phyloP scores from a whole-genome alignment of 2,329 filamentous ascomycete genomes.

The Dothideomycetidae sp. region DNA sequence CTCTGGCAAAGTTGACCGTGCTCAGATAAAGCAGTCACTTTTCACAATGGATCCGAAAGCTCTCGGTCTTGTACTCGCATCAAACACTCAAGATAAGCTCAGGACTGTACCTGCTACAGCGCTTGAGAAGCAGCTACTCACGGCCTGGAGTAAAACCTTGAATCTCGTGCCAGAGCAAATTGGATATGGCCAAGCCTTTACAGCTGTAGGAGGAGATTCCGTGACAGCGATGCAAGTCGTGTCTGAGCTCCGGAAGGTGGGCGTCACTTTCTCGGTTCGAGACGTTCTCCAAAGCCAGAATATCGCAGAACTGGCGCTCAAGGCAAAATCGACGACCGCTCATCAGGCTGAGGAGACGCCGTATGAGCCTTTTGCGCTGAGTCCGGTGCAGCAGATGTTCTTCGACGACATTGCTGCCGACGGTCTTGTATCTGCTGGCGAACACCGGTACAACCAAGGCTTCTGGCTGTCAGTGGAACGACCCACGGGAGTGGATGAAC shows the following conservation, averaged over 20 bases:
- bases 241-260: slow-evolving; percentile 1
- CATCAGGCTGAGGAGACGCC: neutral
- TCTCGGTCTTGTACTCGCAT: slow-evolving; percentile 10
- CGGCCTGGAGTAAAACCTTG: slow-evolving; percentile 8
- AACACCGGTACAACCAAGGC: slow-evolving; percentile 9
- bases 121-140: slow-evolving; percentile 5
- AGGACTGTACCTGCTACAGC: slow-evolving; percentile 33
- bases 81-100: neutral
- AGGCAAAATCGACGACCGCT: neutral
- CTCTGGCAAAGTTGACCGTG: slow-evolving; percentile 30
- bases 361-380: neutral
- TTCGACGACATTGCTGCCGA: slow-evolving; percentile 1
- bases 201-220: slow-evolving; percentile 33
- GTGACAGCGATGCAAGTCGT: slow-evolving; percentile 29
- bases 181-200: slow-evolving; percentile 30
- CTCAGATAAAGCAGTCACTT: slow-evolving; percentile 12
- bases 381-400: slow-evolving; percentile 7
- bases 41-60: neutral
- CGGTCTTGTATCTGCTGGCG: neutral
- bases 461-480: slow-evolving; percentile 5
- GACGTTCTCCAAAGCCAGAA: neutral
- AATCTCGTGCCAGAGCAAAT: slow-evolving; percentile 17
- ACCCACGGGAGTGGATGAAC: neutral
- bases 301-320: neutral
- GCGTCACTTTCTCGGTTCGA: neutral